Conservation (phyloP, 306 rosid genomes). For the Castanopsis chinensis region DNA sequence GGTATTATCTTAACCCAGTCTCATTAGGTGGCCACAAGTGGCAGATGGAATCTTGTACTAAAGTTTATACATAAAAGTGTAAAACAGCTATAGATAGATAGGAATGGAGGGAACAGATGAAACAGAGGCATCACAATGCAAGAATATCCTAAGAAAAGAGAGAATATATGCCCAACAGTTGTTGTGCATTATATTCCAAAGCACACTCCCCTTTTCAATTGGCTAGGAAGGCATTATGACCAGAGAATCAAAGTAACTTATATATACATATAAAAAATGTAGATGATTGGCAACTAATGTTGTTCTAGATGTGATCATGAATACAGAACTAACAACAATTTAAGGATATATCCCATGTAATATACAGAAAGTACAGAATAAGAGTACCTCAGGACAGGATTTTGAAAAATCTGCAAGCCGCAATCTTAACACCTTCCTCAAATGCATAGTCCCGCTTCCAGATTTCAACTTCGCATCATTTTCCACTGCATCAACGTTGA, state of each 20-base stretch:
- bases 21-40: neutral
- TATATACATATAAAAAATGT: neutral
- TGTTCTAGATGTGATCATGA: neutral
- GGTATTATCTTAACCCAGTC: neutral
- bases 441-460: slow-evolving; percentile 27
- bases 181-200: no score
- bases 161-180: neutral
- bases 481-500: slow-evolving; percentile 38
- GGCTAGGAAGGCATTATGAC: neutral
- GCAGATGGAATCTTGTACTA: neutral
- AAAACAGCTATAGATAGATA: neutral
- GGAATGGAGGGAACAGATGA: neutral
- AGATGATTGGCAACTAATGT: neutral
- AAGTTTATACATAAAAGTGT: neutral
- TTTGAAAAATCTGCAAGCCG: slow-evolving; percentile 42
- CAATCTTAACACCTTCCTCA: slow-evolving; percentile 45
- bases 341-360: neutral
- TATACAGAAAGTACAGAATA: neutral
- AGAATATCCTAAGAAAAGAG: neutral
- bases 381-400: slow-evolving; percentile 65
- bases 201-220: neutral
- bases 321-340: neutral
- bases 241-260: neutral
- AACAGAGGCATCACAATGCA: neutral
- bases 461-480: slow-evolving; percentile 23